Percentiles rank a stretch among this genome's conserved stretches.
Conservation (phyloP, 257 asterid genomes). For the Striga asiatica region DNA sequence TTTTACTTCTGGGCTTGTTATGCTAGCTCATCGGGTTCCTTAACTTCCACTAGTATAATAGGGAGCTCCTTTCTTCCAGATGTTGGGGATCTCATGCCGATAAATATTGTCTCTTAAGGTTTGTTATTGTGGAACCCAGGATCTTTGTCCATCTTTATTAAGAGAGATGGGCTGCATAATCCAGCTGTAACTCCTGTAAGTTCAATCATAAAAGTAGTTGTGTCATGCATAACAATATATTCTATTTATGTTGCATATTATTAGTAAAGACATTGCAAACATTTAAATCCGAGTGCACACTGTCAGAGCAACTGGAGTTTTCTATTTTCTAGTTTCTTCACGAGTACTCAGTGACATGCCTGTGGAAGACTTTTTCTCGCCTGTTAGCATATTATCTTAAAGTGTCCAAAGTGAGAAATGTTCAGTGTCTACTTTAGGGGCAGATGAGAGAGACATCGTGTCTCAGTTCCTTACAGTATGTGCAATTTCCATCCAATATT, state of each 20-base stretch:
- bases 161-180: constrained; percentile 19
- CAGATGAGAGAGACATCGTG: no score
- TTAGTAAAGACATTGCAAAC: constrained; percentile 2
- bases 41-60: constrained; percentile 31
- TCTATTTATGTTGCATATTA: background rate
- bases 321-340: background rate
- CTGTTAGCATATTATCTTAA: background rate
- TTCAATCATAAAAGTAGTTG: constrained; percentile 11
- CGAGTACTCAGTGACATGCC: background rate
- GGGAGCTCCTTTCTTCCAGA: constrained; percentile 28
- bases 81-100: constrained; percentile 37
- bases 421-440: background rate
- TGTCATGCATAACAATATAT: background rate
- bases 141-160: constrained; percentile 20
- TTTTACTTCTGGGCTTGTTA: constrained; percentile 6
- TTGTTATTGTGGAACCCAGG: constrained; percentile 28
- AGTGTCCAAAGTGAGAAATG: constrained; percentile 3
- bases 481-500: no score
- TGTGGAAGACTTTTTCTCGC: background rate
- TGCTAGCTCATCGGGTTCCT: constrained; percentile 25
- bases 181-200: constrained; percentile 28
- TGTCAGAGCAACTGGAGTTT: background rate
- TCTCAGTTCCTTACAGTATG: no score
- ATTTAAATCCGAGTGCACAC: background rate
- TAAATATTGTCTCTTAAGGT: constrained; percentile 34